Evolutionary conservation across 371 early-diverging fungal genomes (phyloP).

Genomic region (Apophysomyces sp.): DNA sequence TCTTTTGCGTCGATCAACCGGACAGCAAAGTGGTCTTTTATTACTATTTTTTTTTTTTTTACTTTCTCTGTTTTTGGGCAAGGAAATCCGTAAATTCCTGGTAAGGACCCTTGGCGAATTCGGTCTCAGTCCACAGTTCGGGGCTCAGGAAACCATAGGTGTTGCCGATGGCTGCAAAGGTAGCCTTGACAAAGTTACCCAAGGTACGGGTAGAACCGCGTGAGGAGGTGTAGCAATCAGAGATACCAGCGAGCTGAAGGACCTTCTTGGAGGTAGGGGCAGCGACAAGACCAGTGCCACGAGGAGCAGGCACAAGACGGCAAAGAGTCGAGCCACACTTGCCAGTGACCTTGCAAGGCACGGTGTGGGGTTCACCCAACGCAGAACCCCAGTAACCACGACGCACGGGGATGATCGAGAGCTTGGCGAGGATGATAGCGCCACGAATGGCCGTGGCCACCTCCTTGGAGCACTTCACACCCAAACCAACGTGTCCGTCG

Average conservation of each 20-base stretch:
- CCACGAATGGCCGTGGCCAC: conserved; percentile 98
- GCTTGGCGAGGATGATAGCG: conserved; percentile 99
- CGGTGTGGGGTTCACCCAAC: conserved; percentile 99
- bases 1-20: not conserved
- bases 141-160: conserved; percentile 98
- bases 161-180: conserved; percentile 97
- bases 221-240: conserved; percentile 97
- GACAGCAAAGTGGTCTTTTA: not conserved
- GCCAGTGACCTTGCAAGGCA: conserved; percentile 98
- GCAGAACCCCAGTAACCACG: conserved; percentile 99
- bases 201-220: conserved; percentile 90
- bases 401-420: conserved; percentile 97
- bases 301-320: conserved; percentile 97
- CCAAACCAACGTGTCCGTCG: conserved; percentile 98
- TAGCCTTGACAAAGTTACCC: conserved; percentile 99
- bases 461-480: conserved; percentile 99
- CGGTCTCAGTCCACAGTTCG: conserved; percentile 93
- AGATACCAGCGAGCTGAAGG: conserved; percentile 97
- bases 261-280: conserved; percentile 98
- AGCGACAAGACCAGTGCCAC: conserved; percentile 99
- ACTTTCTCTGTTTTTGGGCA: conserved; percentile 60
- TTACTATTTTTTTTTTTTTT: conserved; percentile 7
- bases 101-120: conserved; percentile 88
- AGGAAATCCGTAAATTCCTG: conserved; percentile 94
- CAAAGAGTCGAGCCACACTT: conserved; percentile 98